These are phyloP conservation scores for Fusarium globosum DNA, from an alignment of 2,329 filamentous ascomycete genomes.

Conservation along the genomic window DNA sequence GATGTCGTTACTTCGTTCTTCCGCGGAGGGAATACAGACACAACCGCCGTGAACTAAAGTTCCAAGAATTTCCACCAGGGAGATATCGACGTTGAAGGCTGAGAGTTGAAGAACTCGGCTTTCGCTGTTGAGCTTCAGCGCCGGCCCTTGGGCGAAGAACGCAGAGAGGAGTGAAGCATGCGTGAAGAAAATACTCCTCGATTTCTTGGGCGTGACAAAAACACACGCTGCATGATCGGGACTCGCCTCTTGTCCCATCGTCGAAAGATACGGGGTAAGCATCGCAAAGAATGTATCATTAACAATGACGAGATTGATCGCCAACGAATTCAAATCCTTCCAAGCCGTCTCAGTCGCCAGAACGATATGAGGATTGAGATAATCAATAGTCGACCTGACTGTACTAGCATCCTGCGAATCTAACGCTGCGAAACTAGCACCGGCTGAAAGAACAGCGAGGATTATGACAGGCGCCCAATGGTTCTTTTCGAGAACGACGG, in stretches of 20 bases:
- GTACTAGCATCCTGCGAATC: slow-evolving; percentile 58
- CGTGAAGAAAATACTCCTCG: slow-evolving; percentile 71
- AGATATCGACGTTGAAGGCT: slow-evolving; percentile 64
- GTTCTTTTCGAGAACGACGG: slow-evolving; percentile 76
- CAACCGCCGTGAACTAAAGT: slow-evolving; percentile 67
- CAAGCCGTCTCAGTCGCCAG: slow-evolving; percentile 58
- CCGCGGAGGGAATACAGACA: slow-evolving; percentile 66
- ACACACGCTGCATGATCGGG: slow-evolving; percentile 67
- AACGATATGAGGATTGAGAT: slow-evolving; percentile 57
- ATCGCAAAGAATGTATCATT: slow-evolving; percentile 55
- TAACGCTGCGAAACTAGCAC: slow-evolving; percentile 62
- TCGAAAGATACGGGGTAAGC: slow-evolving; percentile 47
- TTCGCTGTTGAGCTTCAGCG: slow-evolving; percentile 59
- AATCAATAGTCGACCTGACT: slow-evolving; percentile 56
- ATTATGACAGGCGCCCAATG: slow-evolving; percentile 75
- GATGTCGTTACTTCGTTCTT: slow-evolving; percentile 62
- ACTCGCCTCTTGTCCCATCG: slow-evolving; percentile 48
- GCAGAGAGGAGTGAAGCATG: slow-evolving; percentile 68
- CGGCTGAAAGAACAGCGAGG: slow-evolving; percentile 72
- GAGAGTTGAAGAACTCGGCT: slow-evolving; percentile 69
- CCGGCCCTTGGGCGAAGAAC: slow-evolving; percentile 61
- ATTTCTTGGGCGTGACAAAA: slow-evolving; percentile 67
- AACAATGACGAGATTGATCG: slow-evolving; percentile 55
- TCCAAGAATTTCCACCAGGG: slow-evolving; percentile 62
- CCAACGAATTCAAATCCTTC: slow-evolving; percentile 53